A percentile compares a stretch with the other conserved stretches of the same genome.
Evolutionary conservation across 805 yeast species (phyloP).

Genomic region (Cyberlindnera veronae): DNA sequence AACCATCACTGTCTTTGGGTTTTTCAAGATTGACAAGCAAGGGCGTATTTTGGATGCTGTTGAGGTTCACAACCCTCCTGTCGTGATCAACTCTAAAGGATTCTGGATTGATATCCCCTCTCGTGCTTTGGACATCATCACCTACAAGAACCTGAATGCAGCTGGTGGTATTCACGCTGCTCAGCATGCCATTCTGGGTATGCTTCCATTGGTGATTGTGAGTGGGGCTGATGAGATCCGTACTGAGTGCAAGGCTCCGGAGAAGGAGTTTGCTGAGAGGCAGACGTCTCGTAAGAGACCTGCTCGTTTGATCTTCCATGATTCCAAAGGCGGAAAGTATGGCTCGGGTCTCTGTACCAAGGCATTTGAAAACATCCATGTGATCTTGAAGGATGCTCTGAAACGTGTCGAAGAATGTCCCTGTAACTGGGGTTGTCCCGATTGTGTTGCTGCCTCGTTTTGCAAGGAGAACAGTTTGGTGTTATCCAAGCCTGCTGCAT

Average conservation of each 20-base stretch:
- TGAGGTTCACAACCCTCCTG: slow-evolving; percentile 88
- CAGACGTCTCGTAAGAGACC: slow-evolving; percentile 76
- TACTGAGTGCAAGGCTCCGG: slow-evolving; percentile 97
- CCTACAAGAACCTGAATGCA: slow-evolving; percentile 53
- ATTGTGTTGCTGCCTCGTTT: slow-evolving; percentile 78
- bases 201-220: slow-evolving; percentile 68
- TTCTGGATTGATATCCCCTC: slow-evolving; percentile 87
- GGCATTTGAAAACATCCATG: slow-evolving; percentile 75
- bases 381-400: slow-evolving; percentile 57
- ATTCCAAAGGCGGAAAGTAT: slow-evolving; percentile 72
- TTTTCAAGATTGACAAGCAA: slow-evolving; percentile 75
- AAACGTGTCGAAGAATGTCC: slow-evolving; percentile 59
- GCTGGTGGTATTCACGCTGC: slow-evolving; percentile 98
- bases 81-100: slow-evolving; percentile 66
- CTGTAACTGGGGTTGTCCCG: slow-evolving; percentile 68
- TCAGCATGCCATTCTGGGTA: slow-evolving; percentile 82
- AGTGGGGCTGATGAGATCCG: slow-evolving; percentile 75
- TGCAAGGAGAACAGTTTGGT: slow-evolving; percentile 84
- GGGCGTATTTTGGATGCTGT: slow-evolving; percentile 87
- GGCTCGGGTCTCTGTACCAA: slow-evolving; percentile 81
- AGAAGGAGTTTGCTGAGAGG: slow-evolving; percentile 83
- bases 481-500: slow-evolving; percentile 82
- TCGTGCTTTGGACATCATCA: slow-evolving; percentile 55
- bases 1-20: slow-evolving; percentile 84
- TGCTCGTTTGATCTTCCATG: slow-evolving; percentile 80